phyloP scores from a whole-genome alignment of 78 protist genomes.

The Tieghemostelium lacteum region DNA sequence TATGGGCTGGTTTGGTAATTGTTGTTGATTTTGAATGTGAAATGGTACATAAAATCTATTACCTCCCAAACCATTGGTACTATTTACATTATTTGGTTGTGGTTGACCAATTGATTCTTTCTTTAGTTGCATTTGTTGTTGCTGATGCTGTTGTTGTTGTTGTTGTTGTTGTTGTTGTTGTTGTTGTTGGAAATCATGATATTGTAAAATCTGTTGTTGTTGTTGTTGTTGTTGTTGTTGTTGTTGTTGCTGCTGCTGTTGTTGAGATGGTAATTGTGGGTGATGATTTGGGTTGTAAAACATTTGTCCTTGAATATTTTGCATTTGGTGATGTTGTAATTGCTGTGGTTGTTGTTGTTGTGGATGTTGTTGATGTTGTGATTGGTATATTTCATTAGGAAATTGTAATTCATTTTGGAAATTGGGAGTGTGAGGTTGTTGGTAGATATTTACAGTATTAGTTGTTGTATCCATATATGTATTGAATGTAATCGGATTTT shows the following conservation, averaged over 20 bases:
- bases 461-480: background rate
- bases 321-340: background rate
- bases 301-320: background rate
- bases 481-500: too few relatives aligned
- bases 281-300: background rate
- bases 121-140: background rate
- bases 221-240: background rate
- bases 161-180: background rate
- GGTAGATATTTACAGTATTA: background rate
- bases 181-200: background rate
- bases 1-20: background rate
- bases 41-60: background rate
- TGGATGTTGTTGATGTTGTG: background rate
- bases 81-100: too few relatives aligned
- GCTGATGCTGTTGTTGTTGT: background rate
- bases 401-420: background rate
- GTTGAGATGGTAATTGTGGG: background rate
- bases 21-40: background rate
- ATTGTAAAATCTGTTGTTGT: background rate
- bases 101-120: background rate
- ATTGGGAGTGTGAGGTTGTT: background rate
- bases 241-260: background rate
- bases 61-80: too few relatives aligned
- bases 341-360: background rate
- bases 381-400: background rate